Evolutionary conservation across 2,329 filamentous ascomycete genomes (phyloP), one percentile per base, ranked within the genome.

Genomic region (Verticillium zaregamsianum): DNA sequence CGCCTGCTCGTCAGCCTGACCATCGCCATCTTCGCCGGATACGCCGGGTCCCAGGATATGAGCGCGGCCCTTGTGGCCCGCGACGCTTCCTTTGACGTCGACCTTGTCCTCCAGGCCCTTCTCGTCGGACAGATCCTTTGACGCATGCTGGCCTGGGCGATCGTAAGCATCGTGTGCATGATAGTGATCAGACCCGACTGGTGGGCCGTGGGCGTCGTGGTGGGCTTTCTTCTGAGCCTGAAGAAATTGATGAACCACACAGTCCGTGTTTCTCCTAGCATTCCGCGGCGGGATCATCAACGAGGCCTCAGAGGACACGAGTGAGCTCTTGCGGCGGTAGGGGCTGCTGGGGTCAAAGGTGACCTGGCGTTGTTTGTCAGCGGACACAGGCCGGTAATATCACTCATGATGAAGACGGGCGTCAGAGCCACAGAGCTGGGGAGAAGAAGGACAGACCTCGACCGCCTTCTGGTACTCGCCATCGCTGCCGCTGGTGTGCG

Each of bases 291-390:
- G 77, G 15, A 45, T 35, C 40, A 59, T 59, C 8, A 69, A 65
- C 17, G 74, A 68, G 3, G 76, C 69, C 33, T 88, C 85, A 57
- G 77, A 76, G 5, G 79, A 71, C 14, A 88, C 83, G 57, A 90
- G 79, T 14, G 87, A 90, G 68, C 86, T 88, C 75, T 90, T 90
- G 62, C 87, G 82, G 25, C 87, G 83, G 68, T 88, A 86, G 0
- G 81, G 80, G 66, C 84, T 88, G 45, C 80, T 74, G 1, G 83
- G 75, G 64, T 90, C 86, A 68, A 90, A 89, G 25, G 85, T 80
- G 58, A 90, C 86, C 85, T 86, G 32, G 7, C 20, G n/a, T 20
- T 9, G 25, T 32, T 40, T n/a, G 17, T 52, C 12, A 52, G 45
- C 45, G 45, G 45, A 20, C 20, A 52, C 45, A 25, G 6, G 11